Evolutionary conservation across 768 basidiomycete genomes (phyloP), one percentile per base, ranked within the genome.

Genomic region (Tylopilus felleus): DNA sequence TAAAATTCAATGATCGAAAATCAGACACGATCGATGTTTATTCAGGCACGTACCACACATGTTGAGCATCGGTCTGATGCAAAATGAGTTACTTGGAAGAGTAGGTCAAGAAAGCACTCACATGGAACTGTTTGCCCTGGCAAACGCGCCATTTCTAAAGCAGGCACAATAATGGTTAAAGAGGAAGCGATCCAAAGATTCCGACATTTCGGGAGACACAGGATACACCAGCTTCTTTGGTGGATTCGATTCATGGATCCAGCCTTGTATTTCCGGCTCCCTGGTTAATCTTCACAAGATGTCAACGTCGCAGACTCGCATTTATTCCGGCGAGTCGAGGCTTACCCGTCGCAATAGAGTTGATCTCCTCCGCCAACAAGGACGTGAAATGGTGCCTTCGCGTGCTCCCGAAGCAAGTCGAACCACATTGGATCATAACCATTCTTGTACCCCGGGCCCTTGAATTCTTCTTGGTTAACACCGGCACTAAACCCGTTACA

Each of bases 291-390:
- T 88, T 62, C 19, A 17, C 28, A 41, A 10, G 38, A 47, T 9
- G 40, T 63, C 58, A 49, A 36, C 21, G 40, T 28, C 27, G 39
- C n/a, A n/a, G n/a, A n/a, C n/a, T 28, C 23, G 23, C 3, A 7
- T 47, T 28, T 13, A 35, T 42, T 21, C 14, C 5, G n/a, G 39
- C 23, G 19, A 52, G 38, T 16, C 21, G 28, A 17, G 23, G 64
- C 83, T 41, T 61, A 86, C 87, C 77, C 74, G 60, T 93, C 91
- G 57, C 90, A 92, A 63, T 93, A 97, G 17, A 97, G 76, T 67
- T 96, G 94, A 68, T 96, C 93, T 12, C 94, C 93, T 19, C 96
- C 96, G 17, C 96, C 96, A 7, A 97, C 86, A 33, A 98, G 77
- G n/a, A 77, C 83, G 64, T 99, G 96, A 66, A 93, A 93, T 0